phyloP scores from a whole-genome alignment of 1,139 yeast species.

The Yamadazyma dushanensis region DNA sequence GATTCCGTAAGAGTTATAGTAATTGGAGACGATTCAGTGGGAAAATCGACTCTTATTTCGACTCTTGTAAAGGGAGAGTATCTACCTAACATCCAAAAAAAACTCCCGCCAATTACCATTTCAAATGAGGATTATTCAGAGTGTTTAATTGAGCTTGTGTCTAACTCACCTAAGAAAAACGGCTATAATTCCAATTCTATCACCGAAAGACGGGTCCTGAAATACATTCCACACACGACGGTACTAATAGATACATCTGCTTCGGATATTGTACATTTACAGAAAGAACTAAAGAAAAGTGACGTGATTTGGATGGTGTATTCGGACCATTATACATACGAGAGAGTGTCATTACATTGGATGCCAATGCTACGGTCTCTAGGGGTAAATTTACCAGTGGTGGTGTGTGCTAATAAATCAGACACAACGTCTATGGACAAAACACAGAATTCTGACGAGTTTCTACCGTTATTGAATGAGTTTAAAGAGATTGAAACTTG shows the following conservation, averaged over 20 bases:
- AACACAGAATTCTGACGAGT: conserved; percentile 62
- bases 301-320: conserved; percentile 93
- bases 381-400: conserved; percentile 93
- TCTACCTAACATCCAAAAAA: conserved; percentile 71
- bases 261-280: conserved; percentile 59
- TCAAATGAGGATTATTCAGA: conserved; percentile 40
- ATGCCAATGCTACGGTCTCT: conserved; percentile 86
- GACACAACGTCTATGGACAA: conserved; percentile 38
- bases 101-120: conserved; percentile 80
- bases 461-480: conserved; percentile 81
- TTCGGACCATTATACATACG: conserved; percentile 92
- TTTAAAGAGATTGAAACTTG: conserved; percentile 94
- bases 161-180: conserved; percentile 17
- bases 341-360: conserved; percentile 89
- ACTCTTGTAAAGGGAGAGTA: conserved; percentile 78
- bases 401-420: conserved; percentile 81
- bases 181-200: conserved; percentile 9
- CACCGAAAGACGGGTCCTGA: conserved; percentile 24
- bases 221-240: conserved; percentile 64
- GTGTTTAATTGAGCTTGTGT: conserved; percentile 25
- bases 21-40: conserved; percentile 96
- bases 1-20: conserved; percentile 69
- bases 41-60: conserved; percentile 75
- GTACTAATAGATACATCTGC: conserved; percentile 78
- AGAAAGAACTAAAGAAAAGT: conserved; percentile 76